A percentile compares a stretch with the other conserved stretches of the same genome.
Conservation (phyloP, 2,329 filamentous ascomycete genomes). For the Talaromyces sp. region DNA sequence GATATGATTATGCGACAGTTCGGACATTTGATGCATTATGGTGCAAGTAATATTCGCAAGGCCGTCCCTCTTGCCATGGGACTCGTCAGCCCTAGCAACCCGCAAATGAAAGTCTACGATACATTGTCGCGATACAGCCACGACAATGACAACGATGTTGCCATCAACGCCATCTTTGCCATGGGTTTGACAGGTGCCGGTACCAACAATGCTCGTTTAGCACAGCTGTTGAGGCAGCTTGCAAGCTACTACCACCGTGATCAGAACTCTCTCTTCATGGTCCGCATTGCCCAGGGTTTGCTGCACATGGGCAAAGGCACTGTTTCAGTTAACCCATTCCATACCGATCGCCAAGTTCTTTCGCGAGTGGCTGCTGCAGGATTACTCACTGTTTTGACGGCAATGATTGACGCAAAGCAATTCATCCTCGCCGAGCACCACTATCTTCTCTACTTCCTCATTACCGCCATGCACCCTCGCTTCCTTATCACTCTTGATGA, state of each 20-base stretch:
- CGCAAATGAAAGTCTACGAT: conserved; percentile 99
- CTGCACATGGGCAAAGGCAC: conserved; percentile 99
- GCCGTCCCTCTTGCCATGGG: conserved; percentile 96
- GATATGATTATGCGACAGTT: conserved; percentile 99
- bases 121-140: conserved; percentile 95
- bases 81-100: conserved; percentile 93
- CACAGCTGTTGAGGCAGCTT: conserved; percentile 87
- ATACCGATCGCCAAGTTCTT: conserved; percentile 93
- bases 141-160: conserved; percentile 97
- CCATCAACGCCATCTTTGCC: conserved; percentile 96
- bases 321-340: conserved; percentile 94
- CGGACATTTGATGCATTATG: conserved; percentile 98
- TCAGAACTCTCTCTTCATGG: conserved; percentile 96
- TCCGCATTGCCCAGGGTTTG: conserved; percentile 94
- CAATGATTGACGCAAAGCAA: conserved; percentile 92
- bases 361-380: conserved; percentile 88
- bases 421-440: conserved; percentile 70
- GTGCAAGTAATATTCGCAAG: conserved; percentile 93
- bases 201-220: conserved; percentile 95
- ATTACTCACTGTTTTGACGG: conserved; percentile 81
- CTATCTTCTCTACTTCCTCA: conserved; percentile 95
- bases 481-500: conserved; percentile 97
- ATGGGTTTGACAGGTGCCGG: conserved; percentile 97
- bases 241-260: conserved; percentile 98
- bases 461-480: conserved; percentile 92